Evolutionary conservation across 768 basidiomycete genomes (phyloP).

Genomic region (Trametopsis cervina): DNA sequence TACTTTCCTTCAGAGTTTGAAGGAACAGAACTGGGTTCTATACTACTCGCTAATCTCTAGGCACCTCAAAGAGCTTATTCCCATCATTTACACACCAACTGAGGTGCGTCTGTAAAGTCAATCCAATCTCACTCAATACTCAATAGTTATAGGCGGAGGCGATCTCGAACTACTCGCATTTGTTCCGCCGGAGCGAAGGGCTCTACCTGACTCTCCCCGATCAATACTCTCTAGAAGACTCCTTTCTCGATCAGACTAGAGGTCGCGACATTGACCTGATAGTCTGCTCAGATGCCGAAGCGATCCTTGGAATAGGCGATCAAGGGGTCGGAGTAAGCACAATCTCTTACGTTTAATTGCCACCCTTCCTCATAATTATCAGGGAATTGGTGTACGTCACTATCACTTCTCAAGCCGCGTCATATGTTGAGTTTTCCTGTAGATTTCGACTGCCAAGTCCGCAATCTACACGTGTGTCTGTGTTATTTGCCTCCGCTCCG

Average conservation of each 20-base stretch:
- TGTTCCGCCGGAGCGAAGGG: conserved; percentile 76
- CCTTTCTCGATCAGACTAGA: conserved; percentile 61
- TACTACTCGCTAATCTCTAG: conserved; percentile 56
- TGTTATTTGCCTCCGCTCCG: background rate
- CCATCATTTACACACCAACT: conserved; percentile 80
- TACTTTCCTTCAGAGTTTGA: conserved; percentile 67
- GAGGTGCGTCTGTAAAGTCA: conserved; percentile 37
- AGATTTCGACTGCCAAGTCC: conserved; percentile 76
- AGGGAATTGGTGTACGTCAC: conserved; percentile 32
- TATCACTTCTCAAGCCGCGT: background rate
- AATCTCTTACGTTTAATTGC: background rate
- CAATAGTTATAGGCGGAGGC: conserved; percentile 54
- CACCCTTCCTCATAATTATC: background rate
- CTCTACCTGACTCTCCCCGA: conserved; percentile 60
- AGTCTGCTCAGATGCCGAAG: conserved; percentile 80
- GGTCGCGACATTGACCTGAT: conserved; percentile 66
- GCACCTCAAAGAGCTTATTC: conserved; percentile 43
- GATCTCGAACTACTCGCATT: conserved; percentile 76
- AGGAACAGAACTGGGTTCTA: conserved; percentile 76
- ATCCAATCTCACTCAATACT: background rate
- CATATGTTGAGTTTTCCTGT: background rate
- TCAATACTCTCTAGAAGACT: conserved; percentile 65
- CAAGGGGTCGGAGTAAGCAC: conserved; percentile 61
- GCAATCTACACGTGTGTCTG: conserved; percentile 60
- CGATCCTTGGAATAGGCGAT: conserved; percentile 74